Base-by-base conservation (phyloP, 352 stramenopile species). In the Globisporangium paroecandrum region DNA sequence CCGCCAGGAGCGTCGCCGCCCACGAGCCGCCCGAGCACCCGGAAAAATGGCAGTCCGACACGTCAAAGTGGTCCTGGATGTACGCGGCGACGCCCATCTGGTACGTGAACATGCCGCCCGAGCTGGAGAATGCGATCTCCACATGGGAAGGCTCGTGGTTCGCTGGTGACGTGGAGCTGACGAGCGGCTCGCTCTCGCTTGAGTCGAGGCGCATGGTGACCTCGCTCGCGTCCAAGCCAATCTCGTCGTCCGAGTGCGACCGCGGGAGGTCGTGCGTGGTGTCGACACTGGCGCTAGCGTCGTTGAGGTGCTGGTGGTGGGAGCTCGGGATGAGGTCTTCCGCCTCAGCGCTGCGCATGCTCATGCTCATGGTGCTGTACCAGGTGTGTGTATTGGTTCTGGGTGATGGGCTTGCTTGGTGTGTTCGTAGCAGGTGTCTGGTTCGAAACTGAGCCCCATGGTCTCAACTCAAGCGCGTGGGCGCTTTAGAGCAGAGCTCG, bases 61-160 rank as follows among this genome's bases (percentile, higher is more conserved):
- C 57, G 62, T 81, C 71, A 59, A 83, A 81, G 65, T 87, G 73
- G 46, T 91, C 83, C 58, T 91, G 83, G 9, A 91, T 69, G 70
- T 85, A 91, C 38, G 83, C 82, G 0, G 82, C 82, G 58, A 89
- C 69, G 32, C 82, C 82, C 82, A 91, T 91, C 70, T 91, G 83
- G 65, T 89, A 91, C 9, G 89, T 79, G 61, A 91, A 91, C 69
- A 82, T 75, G 34, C 81, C 82, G 2, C 71, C 82, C n/a, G 81
- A 90, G 10, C 81, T 78, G 36, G 82, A 89, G 70, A 91, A 91
- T 8, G 79, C 79, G 59, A 89, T 80, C 70, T 91, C 82, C 49
- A 91, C 74, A 1, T 78, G 78, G 36, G 65, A 58, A 10, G 49
- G 56, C 56, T 46, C 34, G 49, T 22, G 9, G 12, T 49, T n/a